phyloP scores from a whole-genome alignment of 768 basidiomycete genomes.

The Boletales sp. region DNA sequence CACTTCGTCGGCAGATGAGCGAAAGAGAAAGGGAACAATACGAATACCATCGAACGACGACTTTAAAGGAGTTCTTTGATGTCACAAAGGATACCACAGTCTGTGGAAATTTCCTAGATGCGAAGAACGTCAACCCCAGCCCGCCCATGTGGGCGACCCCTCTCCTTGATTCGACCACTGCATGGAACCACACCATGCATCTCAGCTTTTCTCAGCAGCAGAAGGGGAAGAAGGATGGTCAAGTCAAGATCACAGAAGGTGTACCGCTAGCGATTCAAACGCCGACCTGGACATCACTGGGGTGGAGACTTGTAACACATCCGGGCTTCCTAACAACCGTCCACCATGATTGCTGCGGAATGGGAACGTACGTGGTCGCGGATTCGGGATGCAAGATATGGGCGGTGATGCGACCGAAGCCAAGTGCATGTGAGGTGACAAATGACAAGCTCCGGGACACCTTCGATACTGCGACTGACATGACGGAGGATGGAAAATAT shows the following conservation, averaged over 20 bases:
- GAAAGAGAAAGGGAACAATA: too few species aligned
- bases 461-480: background rate
- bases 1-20: too few species aligned
- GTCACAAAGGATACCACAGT: background rate
- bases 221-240: too few species aligned
- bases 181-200: slow-evolving; percentile 1
- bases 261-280: background rate
- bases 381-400: background rate
- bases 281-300: background rate
- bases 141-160: background rate
- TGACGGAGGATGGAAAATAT: background rate
- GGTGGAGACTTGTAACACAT: slow-evolving; percentile 1
- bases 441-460: background rate
- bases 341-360: slow-evolving; percentile 3
- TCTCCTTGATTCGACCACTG: background rate
- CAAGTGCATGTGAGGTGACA: background rate
- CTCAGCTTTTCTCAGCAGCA: background rate
- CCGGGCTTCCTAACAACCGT: background rate
- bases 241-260: background rate
- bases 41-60: background rate
- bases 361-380: background rate
- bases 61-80: background rate
- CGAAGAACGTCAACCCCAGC: background rate
- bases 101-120: slow-evolving; percentile 6
- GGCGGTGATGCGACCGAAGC: background rate